Base-by-base conservation (phyloP, 2,329 filamentous ascomycete species). In the Cadophora luteo-olivacea region DNA sequence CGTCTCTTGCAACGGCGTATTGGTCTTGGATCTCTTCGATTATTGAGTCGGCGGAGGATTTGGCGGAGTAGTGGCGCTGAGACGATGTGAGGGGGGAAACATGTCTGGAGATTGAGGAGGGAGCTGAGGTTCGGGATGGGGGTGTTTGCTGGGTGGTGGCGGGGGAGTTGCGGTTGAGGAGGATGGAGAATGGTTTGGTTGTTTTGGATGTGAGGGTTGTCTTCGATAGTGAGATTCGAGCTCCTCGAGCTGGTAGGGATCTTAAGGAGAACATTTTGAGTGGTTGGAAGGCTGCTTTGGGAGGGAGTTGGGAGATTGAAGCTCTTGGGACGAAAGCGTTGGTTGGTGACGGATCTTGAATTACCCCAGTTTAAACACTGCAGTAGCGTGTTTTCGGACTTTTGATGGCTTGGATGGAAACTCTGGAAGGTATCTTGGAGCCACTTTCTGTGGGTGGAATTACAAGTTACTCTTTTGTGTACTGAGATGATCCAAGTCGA, bases 1-100 rank as follows among this genome's bases (percentile, higher is more conserved):
- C 82, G 71, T 84, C 82, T 68, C 80, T 79, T 3, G 82, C 81
- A 0, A 79, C 80, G 66, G 81, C 79, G 70, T 83, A 82, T 58
- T 81, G 61, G 32, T 63, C 61, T 32, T 63, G 45, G 45, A 63
- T 63, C 11, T 36, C 32, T 25, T 63, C 45, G 32, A 51, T 55
- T 32, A 58, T 38, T 11, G 38, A 32, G 38, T 65, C 41, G 16
- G 52, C 52, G n/a, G 54, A 19, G 38, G 38, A 33, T 24, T 65
- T 65, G 24, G 38, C n/a, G 7, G 51, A 58, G 19, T 58, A 51
- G n/a, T 25, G n/a, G 22, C 55, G 36, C 4, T 51, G 64, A 4
- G 16, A 48, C 16, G 29, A 25, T 24, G n/a, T 25, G 19, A 45
- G 11, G n/a, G 22, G 9, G 12, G 24, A 32, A 6, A 16, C 8